Evolutionary conservation across 169 alveolate species (phyloP).

Genomic region (Besnoitia besnoiti): DNA sequence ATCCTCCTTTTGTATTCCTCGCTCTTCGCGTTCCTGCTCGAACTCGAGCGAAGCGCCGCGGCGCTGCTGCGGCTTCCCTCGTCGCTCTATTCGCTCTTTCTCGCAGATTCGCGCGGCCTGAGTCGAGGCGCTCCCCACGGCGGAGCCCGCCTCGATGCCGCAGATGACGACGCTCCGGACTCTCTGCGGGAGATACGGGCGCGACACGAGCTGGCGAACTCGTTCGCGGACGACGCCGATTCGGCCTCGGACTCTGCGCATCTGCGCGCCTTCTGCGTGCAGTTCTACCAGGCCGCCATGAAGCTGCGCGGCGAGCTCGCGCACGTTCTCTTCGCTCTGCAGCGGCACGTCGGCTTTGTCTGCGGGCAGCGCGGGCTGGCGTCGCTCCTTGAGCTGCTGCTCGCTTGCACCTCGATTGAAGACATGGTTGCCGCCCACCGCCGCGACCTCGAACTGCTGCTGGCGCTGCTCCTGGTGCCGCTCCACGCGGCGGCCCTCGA

Average conservation of each 20-base stretch:
- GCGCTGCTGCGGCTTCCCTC: constrained; percentile 8
- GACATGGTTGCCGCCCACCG: neutral
- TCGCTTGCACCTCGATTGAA: neutral
- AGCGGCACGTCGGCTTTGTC: neutral
- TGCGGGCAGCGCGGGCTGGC: neutral
- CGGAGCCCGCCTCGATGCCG: no score
- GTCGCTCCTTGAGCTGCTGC: constrained; percentile 5
- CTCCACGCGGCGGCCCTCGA: neutral
- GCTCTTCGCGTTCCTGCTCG: constrained; percentile 31
- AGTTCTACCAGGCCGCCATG: neutral
- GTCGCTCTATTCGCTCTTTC: neutral
- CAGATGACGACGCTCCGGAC: no score
- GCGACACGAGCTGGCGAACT: neutral
- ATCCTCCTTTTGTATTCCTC: neutral
- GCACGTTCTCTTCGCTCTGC: constrained; percentile 27
- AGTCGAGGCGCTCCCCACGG: no score
- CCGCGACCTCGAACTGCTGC: neutral
- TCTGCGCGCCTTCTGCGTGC: neutral
- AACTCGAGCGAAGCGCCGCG: constrained; percentile 18
- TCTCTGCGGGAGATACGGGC: neutral
- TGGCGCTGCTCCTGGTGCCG: neutral
- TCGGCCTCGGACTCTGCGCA: neutral
- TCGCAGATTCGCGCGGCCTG: constrained; percentile 39
- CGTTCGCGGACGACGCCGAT: neutral
- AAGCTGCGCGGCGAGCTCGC: constrained; percentile 45